A percentile compares a stretch with the other conserved stretches of the same genome.
These are phyloP conservation scores for Mycosphaerella arachidis DNA, from an alignment of 2,329 filamentous ascomycete genomes.

Conservation along the genomic window DNA sequence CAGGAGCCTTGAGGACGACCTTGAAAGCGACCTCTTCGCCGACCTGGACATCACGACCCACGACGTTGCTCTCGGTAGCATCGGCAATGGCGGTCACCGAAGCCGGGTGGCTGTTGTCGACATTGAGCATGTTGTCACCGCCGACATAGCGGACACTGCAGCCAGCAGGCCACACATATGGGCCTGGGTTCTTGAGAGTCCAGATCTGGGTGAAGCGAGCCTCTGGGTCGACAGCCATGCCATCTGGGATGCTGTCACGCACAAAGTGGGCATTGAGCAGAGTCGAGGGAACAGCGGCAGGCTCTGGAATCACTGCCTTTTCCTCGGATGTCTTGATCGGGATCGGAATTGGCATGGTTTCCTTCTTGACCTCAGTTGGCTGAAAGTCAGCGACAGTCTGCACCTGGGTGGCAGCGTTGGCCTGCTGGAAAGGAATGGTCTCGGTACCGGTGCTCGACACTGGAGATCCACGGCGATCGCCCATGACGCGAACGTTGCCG, in stretches of 20 bases:
- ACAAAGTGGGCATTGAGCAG: conserved; percentile 65
- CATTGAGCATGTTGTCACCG: conserved; percentile 92
- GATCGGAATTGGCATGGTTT: conserved; percentile 21
- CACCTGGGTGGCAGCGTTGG: conserved; percentile 56
- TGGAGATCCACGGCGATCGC: conserved; percentile 50
- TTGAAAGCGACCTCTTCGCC: conserved; percentile 77
- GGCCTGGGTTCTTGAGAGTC: conserved; percentile 82
- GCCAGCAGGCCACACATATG: conserved; percentile 75
- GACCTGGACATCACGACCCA: conserved; percentile 63
- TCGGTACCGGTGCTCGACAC: conserved; percentile 15
- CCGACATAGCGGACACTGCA: conserved; percentile 88
- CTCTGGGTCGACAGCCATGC: conserved; percentile 65
- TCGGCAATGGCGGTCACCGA: conserved; percentile 70
- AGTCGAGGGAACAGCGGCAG: conserved; percentile 20
- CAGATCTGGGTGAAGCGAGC: conserved; percentile 83
- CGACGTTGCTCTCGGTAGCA: conserved; percentile 77
- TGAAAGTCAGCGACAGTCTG: conserved; percentile 71
- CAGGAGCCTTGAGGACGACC: conserved; percentile 75
- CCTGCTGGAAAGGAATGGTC: conserved; percentile 17
- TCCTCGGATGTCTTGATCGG: conserved; percentile 21
- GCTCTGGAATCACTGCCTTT: conserved; percentile 17
- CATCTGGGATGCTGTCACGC: conserved; percentile 73
- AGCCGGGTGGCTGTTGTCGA: conserved; percentile 75
- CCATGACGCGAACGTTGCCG: conserved; percentile 66
- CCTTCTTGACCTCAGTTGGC: conserved; percentile 43